Base-by-base conservation (phyloP, 495 filamentous ascomycete species). In the Talaromyces stipitatus region DNA sequence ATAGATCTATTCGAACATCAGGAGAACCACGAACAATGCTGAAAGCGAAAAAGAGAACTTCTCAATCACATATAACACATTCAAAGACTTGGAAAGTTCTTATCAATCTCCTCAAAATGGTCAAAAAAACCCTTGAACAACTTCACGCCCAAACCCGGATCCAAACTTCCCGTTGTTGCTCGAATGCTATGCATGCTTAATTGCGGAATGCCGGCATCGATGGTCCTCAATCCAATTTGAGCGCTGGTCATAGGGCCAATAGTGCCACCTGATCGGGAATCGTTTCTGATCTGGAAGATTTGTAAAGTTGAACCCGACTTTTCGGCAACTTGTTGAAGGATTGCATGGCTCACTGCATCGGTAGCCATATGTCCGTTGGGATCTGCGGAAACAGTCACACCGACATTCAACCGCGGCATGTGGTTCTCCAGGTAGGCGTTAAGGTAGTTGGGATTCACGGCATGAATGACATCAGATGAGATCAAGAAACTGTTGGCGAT, bases 111-210 rank as follows among this genome's bases (percentile, higher is more conserved):
- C 77, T 96, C 92, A 73, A 85, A 97, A 60, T 87, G 71, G 65
- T 96, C 89, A 61, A 92, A 86, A 65, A 97, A 95, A 0, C 88
- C 91, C 76, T 89, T 87, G 68, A 96, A 97, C 53, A 92, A 76
- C 72, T 89, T 84, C 14, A 95, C 84, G 2, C 92, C 94, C 61
- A 98, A 68, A 0, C 94, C 94, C 0, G 94, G 94, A 69, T 98
- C 94, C 58, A 90, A 62, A 38, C 79, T 82, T 3, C 94, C 94
- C 9, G 88, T 95, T 9, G 92, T 96, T 6, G 94, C 94, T 22
- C 94, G 84, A 58, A 98, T 92, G 59, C 80, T 86, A 68, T 98
- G 94, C 94, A 98, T 98, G 62, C 85, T 90, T 58, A 97, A 74
- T 70, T 98, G 94, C 22, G 91, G 86, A 57, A 97, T 86, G 23